These are phyloP conservation scores for Boletus insuetus DNA, from an alignment of 768 basidiomycete genomes.

Conservation along the genomic window DNA sequence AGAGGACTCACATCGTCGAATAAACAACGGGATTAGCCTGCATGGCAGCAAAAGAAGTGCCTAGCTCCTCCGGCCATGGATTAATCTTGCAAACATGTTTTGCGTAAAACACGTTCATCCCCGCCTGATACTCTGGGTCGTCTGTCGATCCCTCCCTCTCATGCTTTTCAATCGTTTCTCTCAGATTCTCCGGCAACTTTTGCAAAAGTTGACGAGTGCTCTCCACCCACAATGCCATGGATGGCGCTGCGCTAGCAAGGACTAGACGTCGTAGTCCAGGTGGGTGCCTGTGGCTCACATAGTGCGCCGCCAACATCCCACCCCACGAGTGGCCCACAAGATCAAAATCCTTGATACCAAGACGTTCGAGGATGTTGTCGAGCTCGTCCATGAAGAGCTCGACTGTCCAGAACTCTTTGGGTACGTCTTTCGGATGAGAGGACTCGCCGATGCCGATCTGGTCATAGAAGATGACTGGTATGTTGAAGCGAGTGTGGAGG, in stretches of 20 bases:
- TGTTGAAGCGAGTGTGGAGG: conserved; percentile 28
- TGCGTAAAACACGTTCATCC: conserved; percentile 26
- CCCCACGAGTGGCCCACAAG: conserved; percentile 61
- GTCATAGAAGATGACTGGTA: conserved; percentile 50
- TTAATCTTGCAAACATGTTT: conserved; percentile 35
- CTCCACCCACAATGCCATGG: conserved; percentile 27
- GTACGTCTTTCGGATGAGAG: conserved; percentile 35
- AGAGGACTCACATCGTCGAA: conserved; percentile 30
- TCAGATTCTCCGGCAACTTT: conserved; percentile 26
- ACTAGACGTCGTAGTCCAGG: conserved; percentile 36
- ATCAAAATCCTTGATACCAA: conserved; percentile 44
- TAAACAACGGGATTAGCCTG: conserved; percentile 34
- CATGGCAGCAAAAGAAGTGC: conserved; percentile 22
- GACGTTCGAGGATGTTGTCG: conserved; percentile 42
- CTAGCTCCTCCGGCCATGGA: conserved; percentile 36
- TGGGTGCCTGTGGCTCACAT: conserved; percentile 38
- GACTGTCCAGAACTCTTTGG: conserved; percentile 39
- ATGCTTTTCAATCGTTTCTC: conserved; percentile 29
- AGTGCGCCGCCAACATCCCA: conserved; percentile 47
- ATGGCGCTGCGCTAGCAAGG: conserved; percentile 33
- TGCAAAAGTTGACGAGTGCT: conserved; percentile 26
- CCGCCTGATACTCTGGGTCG: conserved; percentile 33
- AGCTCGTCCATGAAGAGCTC: conserved; percentile 56
- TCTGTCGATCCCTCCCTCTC: conserved; percentile 34
- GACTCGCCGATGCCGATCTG: conserved; percentile 48